Conservation (phyloP, 441 rosid species). For the Breynia disticha region DNA sequence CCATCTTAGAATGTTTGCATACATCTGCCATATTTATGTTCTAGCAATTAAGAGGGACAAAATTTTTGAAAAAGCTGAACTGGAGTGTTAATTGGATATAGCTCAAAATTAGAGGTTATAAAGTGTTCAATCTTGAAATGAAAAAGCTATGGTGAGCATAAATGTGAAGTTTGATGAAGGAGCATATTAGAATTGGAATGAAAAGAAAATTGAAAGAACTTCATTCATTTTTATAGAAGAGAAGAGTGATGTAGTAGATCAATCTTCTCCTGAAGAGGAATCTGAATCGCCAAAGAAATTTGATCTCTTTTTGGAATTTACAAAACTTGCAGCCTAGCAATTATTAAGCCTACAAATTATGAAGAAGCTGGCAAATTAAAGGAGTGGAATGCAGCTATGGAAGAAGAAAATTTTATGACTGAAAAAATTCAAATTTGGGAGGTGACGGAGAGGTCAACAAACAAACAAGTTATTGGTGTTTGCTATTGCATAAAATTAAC, state of each 20-base stretch:
- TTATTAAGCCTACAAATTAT: background rate
- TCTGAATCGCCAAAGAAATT: background rate
- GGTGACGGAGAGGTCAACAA: background rate
- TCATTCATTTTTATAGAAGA: background rate
- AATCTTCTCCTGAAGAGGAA: background rate
- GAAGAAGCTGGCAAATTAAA: background rate
- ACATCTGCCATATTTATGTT: background rate
- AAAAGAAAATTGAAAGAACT: background rate
- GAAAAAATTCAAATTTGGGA: background rate
- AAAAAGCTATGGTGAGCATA: background rate
- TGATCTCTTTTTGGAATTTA: background rate
- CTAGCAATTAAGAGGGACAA: background rate
- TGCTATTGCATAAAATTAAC: background rate
- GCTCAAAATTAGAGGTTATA: background rate
- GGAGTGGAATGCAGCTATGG: background rate
- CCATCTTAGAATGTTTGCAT: background rate
- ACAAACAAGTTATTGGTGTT: background rate
- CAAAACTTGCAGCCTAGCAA: background rate
- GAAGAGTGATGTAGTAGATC: background rate
- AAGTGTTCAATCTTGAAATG: background rate
- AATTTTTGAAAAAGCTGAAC: background rate
- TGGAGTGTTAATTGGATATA: background rate
- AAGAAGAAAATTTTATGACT: background rate
- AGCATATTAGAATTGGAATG: background rate
- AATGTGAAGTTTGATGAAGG: slow-evolving; percentile 2